Base-by-base conservation (phyloP, 148 eudicot species). In the Simmondsia chinensis region DNA sequence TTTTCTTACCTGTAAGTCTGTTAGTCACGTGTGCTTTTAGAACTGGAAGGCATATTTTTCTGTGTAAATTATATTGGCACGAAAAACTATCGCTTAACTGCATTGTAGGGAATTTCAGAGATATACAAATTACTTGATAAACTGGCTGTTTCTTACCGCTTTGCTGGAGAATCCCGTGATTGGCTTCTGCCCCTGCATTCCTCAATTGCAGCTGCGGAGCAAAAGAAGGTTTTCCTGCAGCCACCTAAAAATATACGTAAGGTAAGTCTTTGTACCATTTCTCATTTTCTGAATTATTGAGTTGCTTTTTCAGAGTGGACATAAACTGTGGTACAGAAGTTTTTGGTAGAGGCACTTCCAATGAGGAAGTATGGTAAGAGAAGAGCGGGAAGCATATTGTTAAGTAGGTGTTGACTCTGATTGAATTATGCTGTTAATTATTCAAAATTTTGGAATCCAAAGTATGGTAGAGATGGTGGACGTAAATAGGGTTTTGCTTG, bases 171-270 rank as follows among this genome's bases (percentile, higher is more conserved):
- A 48, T 79, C 97, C 32, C 60, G 79, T 36, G 95, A 91, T n/a
- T 91, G 97, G 97, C 70, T 91, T 32, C 71, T 91, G 48, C 88
- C 97, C 33, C 57, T 91, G 52, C 97, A 91, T 74, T 91, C 95
- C 56, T 91, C 97, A 30, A 60, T 91, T 23, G 87, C 88, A 4
- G 66, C 97, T 26, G 61, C 76, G 39, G 97, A 91, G 64, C 97
- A 91, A 54, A 85, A 79, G 50, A 82, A 77, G 71, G 95, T 76
- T 57, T 85, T 91, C 57, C 44, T 57, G 37, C 68, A 63, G 54
- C 88, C 97, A 52, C 95, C 93, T 21, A 57, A 63, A 21, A 72
- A 70, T 46, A 58, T 68, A 16, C 95, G 97, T 21, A 91, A 91
- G 97, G 95, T 85, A 65, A 47, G 50, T 37, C 22, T 48, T 41